These are phyloP conservation scores for Blastocystis sp. DNA, from an alignment of 352 stramenopile species.

Conservation along the genomic window DNA sequence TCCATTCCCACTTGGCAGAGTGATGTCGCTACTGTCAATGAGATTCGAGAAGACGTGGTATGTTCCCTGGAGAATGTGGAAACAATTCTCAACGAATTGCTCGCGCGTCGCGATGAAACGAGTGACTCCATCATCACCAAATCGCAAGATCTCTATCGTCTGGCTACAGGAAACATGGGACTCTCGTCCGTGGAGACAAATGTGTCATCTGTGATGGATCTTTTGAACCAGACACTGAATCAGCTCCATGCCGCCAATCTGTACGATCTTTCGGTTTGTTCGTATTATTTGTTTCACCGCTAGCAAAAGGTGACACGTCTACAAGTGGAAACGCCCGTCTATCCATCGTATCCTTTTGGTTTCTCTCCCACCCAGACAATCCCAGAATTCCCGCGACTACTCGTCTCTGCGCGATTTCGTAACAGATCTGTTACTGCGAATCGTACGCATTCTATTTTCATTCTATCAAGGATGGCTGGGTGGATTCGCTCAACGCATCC, in stretches of 20 bases:
- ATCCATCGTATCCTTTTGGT: too few relatives aligned
- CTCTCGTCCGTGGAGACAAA: background rate
- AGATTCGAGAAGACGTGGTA: background rate
- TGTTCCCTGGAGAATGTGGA: conserved; percentile 29
- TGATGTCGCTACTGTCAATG: background rate
- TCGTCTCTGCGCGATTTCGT: background rate
- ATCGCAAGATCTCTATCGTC: background rate
- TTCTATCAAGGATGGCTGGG: background rate
- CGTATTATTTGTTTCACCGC: background rate
- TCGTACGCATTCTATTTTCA: too few relatives aligned
- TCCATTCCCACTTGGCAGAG: background rate
- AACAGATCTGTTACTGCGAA: background rate
- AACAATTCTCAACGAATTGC: too few relatives aligned
- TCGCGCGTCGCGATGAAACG: background rate
- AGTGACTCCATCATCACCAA: background rate
- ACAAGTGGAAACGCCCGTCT: too few relatives aligned
- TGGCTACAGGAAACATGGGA: background rate
- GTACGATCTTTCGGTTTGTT: too few relatives aligned
- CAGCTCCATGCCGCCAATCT: background rate
- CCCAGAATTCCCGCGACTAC: too few relatives aligned
- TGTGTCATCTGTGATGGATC: background rate
- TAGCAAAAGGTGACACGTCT: too few relatives aligned
- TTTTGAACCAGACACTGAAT: background rate
- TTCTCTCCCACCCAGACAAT: too few relatives aligned
- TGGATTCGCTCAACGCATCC: background rate